Conservation (phyloP, 768 basidiomycete genomes). For the Austroboletus eburneus region DNA sequence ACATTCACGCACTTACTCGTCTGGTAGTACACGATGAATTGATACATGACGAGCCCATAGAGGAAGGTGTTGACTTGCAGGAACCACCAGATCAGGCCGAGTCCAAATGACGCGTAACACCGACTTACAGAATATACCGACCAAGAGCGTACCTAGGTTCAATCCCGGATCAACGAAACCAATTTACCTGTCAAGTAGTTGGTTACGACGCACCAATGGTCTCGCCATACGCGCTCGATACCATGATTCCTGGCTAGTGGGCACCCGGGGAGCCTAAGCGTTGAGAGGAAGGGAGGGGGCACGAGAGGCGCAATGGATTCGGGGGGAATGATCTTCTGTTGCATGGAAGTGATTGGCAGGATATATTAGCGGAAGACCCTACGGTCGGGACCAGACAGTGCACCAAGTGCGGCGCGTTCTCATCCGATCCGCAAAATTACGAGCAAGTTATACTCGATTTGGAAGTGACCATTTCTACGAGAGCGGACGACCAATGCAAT, state of each 20-base stretch:
- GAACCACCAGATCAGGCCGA: neutral
- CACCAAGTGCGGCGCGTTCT: neutral
- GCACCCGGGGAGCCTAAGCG: neutral
- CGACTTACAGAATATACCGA: conserved; percentile 22
- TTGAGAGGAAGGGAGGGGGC: neutral
- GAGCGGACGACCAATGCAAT: neutral
- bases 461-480: neutral
- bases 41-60: conserved; percentile 41
- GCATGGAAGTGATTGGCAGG: neutral
- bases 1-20: conserved; percentile 2
- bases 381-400: neutral
- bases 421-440: neutral
- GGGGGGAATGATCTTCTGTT: neutral
- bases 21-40: conserved; percentile 38
- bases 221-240: conserved; percentile 1
- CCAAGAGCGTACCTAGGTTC: conserved; percentile 14
- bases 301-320: neutral
- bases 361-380: neutral
- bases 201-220: conserved; percentile 7
- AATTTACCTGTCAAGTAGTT: too few relatives aligned
- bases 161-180: neutral
- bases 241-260: neutral
- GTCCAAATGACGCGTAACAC: neutral
- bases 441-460: neutral
- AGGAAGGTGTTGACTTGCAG: conserved; percentile 26